Percentiles rank a stretch among this genome's conserved stretches.
Conservation (phyloP, 805 yeast species). For the Candida suzukii region DNA sequence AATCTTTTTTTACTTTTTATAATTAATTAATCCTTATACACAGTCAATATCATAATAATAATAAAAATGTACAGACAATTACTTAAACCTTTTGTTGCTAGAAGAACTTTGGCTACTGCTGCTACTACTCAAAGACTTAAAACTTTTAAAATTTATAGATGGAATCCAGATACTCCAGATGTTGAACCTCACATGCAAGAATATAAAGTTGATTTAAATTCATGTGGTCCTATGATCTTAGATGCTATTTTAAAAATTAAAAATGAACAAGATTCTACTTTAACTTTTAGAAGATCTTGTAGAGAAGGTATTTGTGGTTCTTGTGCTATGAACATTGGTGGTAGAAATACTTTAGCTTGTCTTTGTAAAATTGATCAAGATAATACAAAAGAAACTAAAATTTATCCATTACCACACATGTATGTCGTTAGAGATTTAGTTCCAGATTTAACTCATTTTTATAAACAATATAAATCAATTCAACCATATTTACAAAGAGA, state of each 20-base stretch:
- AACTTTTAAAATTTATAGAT: conserved; percentile 89
- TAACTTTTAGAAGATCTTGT: conserved; percentile 96
- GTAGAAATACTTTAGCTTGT: conserved; percentile 95
- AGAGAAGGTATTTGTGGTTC: conserved; percentile 99
- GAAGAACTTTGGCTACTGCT: conserved; percentile 40
- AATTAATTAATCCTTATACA: too few relatives aligned
- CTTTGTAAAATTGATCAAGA: conserved; percentile 88
- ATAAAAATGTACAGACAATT: not conserved
- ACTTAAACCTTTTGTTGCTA: not conserved
- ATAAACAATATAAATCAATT: conserved; percentile 96
- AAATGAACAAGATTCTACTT: conserved; percentile 92
- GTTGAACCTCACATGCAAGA: conserved; percentile 81
- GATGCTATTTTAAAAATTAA: conserved; percentile 93
- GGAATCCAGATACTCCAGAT: conserved; percentile 97
- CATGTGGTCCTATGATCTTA: conserved; percentile 96
- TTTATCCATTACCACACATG: conserved; percentile 98
- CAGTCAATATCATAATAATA: not conserved
- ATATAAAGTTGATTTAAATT: conserved; percentile 78
- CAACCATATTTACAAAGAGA: conserved; percentile 93
- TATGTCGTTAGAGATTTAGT: conserved; percentile 94
- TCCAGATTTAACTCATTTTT: conserved; percentile 95
- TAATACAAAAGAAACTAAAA: conserved; percentile 65
- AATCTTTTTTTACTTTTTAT: too few relatives aligned
- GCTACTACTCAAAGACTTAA: conserved; percentile 60
- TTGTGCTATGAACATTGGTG: conserved; percentile 99